phyloP scores from a whole-genome alignment of 805 yeast genomes.

The Blastobotrys terrestris region DNA sequence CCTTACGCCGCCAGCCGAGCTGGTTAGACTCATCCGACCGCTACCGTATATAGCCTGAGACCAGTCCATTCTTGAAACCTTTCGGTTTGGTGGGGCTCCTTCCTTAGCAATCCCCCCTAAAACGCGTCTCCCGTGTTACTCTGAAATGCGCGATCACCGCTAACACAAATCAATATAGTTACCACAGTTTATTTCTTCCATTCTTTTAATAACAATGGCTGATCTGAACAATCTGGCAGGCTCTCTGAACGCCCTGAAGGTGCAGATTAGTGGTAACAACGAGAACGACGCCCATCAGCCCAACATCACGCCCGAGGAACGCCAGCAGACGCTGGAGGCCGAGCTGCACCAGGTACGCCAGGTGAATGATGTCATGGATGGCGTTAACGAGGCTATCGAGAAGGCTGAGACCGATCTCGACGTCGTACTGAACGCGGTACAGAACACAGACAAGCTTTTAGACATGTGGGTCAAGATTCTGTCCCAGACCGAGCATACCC shows the following conservation, averaged over 20 bases:
- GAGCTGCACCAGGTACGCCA: conserved; percentile 19
- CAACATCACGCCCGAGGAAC: conserved; percentile 1
- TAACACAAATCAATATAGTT: too few relatives aligned
- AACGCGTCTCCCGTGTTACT: neutral
- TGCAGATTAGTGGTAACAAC: neutral
- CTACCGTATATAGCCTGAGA: neutral
- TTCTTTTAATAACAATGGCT: too few relatives aligned
- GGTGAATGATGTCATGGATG: conserved; percentile 18
- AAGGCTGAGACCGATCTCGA: conserved; percentile 14
- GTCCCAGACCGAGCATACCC: conserved; percentile 30
- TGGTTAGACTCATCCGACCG: neutral
- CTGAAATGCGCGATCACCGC: neutral
- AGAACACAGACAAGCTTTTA: conserved; percentile 25
- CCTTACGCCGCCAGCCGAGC: neutral
- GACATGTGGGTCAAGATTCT: conserved; percentile 27
- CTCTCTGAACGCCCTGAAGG: conserved; percentile 3
- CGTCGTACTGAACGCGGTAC: conserved; percentile 17
- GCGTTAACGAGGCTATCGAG: conserved; percentile 14
- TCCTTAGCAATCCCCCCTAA: neutral
- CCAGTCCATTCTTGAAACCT: neutral
- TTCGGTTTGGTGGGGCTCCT: too few relatives aligned
- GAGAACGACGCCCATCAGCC: too few relatives aligned
- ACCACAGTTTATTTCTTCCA: too few relatives aligned
- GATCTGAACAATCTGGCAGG: conserved; percentile 3
- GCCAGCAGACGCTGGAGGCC: conserved; percentile 6